Percentiles rank a stretch among this genome's conserved stretches.
Conservation (phyloP, 768 basidiomycete genomes). For the Phylloporus scabripes region DNA sequence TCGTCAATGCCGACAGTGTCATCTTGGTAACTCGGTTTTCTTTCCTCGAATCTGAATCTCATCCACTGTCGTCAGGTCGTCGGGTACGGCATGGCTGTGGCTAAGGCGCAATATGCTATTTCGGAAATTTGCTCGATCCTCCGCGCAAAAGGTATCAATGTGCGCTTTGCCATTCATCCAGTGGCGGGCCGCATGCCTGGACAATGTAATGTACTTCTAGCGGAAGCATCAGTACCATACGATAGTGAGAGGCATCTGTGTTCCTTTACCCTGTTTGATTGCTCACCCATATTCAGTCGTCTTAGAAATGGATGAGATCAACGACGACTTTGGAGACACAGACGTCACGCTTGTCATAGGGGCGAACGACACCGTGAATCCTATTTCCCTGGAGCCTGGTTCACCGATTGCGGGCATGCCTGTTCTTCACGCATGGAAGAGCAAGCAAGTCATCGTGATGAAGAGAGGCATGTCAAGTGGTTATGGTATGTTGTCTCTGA, state of each 20-base stretch:
- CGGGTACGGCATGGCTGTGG: conserved; percentile 90
- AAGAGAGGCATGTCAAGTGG: conserved; percentile 87
- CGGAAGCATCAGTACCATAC: conserved; percentile 87
- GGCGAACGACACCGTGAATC: conserved; percentile 90
- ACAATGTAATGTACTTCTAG: conserved; percentile 87
- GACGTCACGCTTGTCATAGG: conserved; percentile 90
- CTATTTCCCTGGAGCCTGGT: conserved; percentile 81
- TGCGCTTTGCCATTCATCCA: conserved; percentile 84
- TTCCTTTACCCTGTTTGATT: background rate
- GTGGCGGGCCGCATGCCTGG: conserved; percentile 93
- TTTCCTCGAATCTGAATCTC: background rate
- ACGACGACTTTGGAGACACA: conserved; percentile 84
- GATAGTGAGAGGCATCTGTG: conserved; percentile 51
- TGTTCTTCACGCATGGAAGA: conserved; percentile 89
- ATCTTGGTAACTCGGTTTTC: conserved; percentile 49
- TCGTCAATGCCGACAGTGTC: conserved; percentile 76
- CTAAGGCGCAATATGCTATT: conserved; percentile 80
- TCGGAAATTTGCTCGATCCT: conserved; percentile 72
- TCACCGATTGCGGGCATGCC: conserved; percentile 92
- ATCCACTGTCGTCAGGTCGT: conserved; percentile 47
- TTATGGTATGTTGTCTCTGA: conserved; percentile 50
- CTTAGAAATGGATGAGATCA: conserved; percentile 92
- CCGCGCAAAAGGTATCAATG: conserved; percentile 67
- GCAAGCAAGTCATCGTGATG: conserved; percentile 89
- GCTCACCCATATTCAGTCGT: conserved; percentile 49